Percentiles rank a stretch among this genome's conserved stretches.
Conservation (phyloP, 2,329 filamentous ascomycete genomes). For the Penicillium sp. region DNA sequence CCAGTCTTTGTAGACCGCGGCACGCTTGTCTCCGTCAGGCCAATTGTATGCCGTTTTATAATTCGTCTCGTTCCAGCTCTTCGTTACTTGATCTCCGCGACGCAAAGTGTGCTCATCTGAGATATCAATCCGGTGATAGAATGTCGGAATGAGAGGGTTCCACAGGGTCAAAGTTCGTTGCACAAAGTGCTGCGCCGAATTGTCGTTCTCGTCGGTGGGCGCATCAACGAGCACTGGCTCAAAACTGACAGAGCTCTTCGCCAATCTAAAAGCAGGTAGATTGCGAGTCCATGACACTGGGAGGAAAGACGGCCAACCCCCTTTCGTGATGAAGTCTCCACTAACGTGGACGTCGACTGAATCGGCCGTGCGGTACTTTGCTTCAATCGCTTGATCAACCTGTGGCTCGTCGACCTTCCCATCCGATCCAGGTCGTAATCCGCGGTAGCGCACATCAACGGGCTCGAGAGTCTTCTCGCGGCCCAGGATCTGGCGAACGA, state of each 20-base stretch:
- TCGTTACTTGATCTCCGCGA: neutral
- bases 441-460: neutral
- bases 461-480: constrained; percentile 1
- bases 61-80: neutral
- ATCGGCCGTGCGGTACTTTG: neutral
- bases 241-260: neutral
- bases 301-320: neutral
- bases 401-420: neutral
- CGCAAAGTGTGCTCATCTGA: neutral
- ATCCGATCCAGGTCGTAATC: neutral
- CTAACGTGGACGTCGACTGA: neutral
- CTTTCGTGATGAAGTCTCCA: neutral
- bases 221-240: neutral
- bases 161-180: neutral
- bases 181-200: neutral
- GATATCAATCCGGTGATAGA: constrained; percentile 3
- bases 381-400: neutral
- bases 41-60: constrained; percentile 1
- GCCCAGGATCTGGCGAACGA: constrained; percentile 6
- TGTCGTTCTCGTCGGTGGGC: neutral
- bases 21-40: neutral
- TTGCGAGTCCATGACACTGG: neutral
- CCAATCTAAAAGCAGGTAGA: neutral
- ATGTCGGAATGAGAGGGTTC: neutral
- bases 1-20: constrained; percentile 33